Evolutionary conservation across 352 stramenopile species (phyloP).

Genomic region (Thalassiosira allenii): DNA sequence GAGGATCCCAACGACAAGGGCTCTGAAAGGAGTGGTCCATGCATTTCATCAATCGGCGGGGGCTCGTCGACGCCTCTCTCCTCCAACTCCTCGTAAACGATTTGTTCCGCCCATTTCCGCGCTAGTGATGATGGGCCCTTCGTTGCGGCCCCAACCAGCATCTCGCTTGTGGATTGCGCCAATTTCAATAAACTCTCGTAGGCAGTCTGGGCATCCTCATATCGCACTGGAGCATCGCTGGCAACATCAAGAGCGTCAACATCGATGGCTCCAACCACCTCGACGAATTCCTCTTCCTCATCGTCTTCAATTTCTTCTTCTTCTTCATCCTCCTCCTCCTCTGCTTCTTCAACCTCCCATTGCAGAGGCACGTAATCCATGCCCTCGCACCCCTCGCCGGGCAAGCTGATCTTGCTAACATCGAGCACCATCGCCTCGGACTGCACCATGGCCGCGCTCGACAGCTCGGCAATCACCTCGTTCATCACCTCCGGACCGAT

Average conservation of each 20-base stretch:
- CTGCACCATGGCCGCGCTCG: slow-evolving; percentile 15
- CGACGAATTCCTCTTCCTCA: slow-evolving; percentile 26
- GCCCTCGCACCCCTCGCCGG: slow-evolving; percentile 49
- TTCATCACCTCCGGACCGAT: slow-evolving; percentile 30
- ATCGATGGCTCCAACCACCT: slow-evolving; percentile 36
- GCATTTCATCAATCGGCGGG: slow-evolving; percentile 13
- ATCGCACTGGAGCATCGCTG: slow-evolving; percentile 42
- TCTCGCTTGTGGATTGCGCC: slow-evolving; percentile 32
- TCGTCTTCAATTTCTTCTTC: slow-evolving; percentile 9
- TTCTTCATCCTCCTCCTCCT: slow-evolving; percentile 3
- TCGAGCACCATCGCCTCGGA: slow-evolving; percentile 39
- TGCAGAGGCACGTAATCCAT: slow-evolving; percentile 40
- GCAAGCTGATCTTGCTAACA: slow-evolving; percentile 32
- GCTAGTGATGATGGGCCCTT: neutral
- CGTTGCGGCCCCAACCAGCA: slow-evolving; percentile 14
- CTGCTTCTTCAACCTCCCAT: neutral
- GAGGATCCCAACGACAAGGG: neutral
- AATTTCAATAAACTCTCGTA: slow-evolving; percentile 49
- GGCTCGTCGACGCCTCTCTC: slow-evolving; percentile 32
- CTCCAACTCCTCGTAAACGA: slow-evolving; percentile 40
- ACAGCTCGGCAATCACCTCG: slow-evolving; percentile 26
- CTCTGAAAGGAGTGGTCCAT: slow-evolving; percentile 19
- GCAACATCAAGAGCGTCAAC: slow-evolving; percentile 41
- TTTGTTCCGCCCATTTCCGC: slow-evolving; percentile 39
- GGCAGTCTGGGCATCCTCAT: slow-evolving; percentile 44